Evolutionary conservation across 2,329 filamentous ascomycete genomes (phyloP).

Genomic region (Colletotrichum gigasporum): DNA sequence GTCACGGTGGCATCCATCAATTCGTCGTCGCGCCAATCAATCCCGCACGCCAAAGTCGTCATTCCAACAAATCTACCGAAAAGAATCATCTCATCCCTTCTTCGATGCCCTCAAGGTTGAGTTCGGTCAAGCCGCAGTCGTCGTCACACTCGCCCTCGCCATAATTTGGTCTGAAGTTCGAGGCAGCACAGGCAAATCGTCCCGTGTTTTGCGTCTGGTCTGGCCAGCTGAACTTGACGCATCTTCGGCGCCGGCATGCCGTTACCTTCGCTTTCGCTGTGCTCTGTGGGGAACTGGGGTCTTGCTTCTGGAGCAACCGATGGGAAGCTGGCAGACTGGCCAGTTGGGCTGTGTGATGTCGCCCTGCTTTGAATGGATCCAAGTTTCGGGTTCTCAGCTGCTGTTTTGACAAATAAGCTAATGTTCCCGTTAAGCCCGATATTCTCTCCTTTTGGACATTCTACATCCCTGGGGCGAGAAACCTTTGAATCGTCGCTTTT

Average conservation of each 20-base stretch:
- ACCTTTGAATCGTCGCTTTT: too few species aligned
- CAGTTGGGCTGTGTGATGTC: not conserved
- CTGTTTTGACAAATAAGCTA: slow-evolving; percentile 1
- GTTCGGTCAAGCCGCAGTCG: not conserved
- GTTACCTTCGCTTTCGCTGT: slow-evolving; percentile 11
- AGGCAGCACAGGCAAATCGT: slow-evolving; percentile 7
- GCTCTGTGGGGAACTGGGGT: not conserved
- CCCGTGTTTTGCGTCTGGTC: not conserved
- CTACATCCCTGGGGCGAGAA: too few species aligned
- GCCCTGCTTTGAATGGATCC: not conserved
- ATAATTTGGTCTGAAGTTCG: not conserved
- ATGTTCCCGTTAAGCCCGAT: not conserved
- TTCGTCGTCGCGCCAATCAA: too few species aligned
- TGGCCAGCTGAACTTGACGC: not conserved
- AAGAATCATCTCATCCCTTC: too few species aligned
- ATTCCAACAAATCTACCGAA: too few species aligned
- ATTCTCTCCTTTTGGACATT: not conserved
- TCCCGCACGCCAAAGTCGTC: too few species aligned
- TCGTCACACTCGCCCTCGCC: slow-evolving; percentile 2
- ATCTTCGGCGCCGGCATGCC: not conserved
- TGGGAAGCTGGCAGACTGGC: not conserved
- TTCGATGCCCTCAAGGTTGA: too few species aligned
- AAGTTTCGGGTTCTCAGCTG: not conserved
- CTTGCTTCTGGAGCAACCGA: not conserved
- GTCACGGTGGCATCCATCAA: too few species aligned